Conservation (phyloP, 176 grass and related monocot genomes). For the Juncus inflexus region DNA sequence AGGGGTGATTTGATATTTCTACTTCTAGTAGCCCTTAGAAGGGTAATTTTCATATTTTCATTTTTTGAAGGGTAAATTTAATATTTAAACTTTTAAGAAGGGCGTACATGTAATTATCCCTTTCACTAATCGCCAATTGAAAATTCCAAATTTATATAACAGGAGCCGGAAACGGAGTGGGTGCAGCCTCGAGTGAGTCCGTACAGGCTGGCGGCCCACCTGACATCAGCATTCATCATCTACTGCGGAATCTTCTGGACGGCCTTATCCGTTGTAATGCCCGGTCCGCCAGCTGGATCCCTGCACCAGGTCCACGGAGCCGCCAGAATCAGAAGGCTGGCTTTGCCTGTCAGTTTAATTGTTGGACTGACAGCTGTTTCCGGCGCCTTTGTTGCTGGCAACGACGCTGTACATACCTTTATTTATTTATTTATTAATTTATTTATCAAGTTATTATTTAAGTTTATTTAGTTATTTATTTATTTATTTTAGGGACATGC, state of each 20-base stretch:
- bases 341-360: constrained; percentile 64
- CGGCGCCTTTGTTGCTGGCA: constrained; percentile 95
- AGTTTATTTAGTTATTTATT: constrained; percentile 24
- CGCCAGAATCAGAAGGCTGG: constrained; percentile 63
- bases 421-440: constrained; percentile 10
- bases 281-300: constrained; percentile 65
- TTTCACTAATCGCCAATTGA: neutral
- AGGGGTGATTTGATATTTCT: no score
- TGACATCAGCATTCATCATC: constrained; percentile 92
- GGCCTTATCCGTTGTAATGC: constrained; percentile 85
- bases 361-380: constrained; percentile 84
- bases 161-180: constrained; percentile 88
- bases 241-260: constrained; percentile 96
- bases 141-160: neutral
- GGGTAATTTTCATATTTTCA: no score
- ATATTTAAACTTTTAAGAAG: no score
- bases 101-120: neutral
- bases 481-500: constrained; percentile 69
- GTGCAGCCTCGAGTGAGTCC: constrained; percentile 92
- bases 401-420: constrained; percentile 67
- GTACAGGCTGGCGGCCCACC: constrained; percentile 86
- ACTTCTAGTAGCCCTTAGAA: no score
- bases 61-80: no score
- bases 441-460: neutral
- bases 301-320: constrained; percentile 68